Evolutionary conservation across 176 grass and related monocot species (phyloP), one percentile per base, ranked within the genome.

Genomic region (Coix lacrymajobi): DNA sequence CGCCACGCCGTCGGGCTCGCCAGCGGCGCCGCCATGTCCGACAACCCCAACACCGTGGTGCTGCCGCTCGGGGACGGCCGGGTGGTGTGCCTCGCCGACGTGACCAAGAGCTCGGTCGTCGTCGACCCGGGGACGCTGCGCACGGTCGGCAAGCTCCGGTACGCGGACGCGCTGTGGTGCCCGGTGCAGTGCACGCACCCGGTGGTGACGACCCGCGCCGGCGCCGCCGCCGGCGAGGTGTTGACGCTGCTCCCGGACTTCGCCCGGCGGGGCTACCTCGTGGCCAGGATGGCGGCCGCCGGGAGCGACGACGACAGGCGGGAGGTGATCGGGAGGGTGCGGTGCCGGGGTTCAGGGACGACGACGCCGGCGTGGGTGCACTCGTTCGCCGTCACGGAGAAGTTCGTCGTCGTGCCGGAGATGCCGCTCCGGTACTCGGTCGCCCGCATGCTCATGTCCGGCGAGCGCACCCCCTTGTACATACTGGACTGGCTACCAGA

Each of bases 1-100:
- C 10, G 6, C 17, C 3, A 24, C 29, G 0, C 8, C 40, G 29
- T 75, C 88, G 19, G 88, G 80, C 56, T 81, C 83, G 3, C 83
- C 86, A 49, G 2, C 26, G 77, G 41, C 40, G 19, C 28, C 15
- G 41, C 19, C 5, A 82, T 85, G 52, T 87, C 89, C 25, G 88
- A 94, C 86, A 94, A 94, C 81, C 69, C 92, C 70, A 94, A 94
- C 89, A 87, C 71, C 1, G 76, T 46, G 3, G 83, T 94, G 43
- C 41, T 88, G 16, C 48, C n/a, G 39, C 89, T 91, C 58, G 89
- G 89, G 7, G 92, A 91, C 78, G 92, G 92, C 34, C 79, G 89
- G 20, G 89, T 91, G 19, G 12, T 89, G 54, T 91, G 88, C 76
- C 83, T 91, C 36, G 81, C 86, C 34, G 89, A 91, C 38, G 86